phyloP scores from a whole-genome alignment of 2,329 filamentous ascomycete species.

The Neophaeococcomyces aloes region DNA sequence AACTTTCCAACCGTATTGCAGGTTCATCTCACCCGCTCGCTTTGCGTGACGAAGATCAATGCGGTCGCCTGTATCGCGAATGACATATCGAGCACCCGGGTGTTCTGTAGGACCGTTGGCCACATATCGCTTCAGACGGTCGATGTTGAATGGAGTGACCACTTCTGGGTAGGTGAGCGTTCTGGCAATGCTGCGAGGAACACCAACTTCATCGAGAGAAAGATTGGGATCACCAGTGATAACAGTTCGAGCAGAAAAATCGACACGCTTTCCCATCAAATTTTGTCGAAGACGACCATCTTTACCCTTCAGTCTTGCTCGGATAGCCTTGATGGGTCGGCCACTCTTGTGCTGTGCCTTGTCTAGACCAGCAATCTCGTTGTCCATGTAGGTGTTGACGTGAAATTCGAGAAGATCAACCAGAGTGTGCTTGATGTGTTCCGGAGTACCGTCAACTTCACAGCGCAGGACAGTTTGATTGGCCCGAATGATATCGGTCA shows the following conservation, averaged over 20 bases:
- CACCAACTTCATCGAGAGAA: slow-evolving; percentile 92
- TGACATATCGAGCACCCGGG: slow-evolving; percentile 92
- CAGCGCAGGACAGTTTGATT: slow-evolving; percentile 91
- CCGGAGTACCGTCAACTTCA: slow-evolving; percentile 80
- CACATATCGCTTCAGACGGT: slow-evolving; percentile 78
- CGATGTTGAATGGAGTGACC: slow-evolving; percentile 95
- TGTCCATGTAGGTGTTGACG: slow-evolving; percentile 99
- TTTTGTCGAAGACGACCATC: slow-evolving; percentile 96
- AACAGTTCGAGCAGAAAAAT: slow-evolving; percentile 98
- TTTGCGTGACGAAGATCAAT: slow-evolving; percentile 93
- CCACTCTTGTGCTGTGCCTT: slow-evolving; percentile 95
- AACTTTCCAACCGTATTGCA: slow-evolving; percentile 97
- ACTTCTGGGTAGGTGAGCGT: slow-evolving; percentile 94
- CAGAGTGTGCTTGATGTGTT: slow-evolving; percentile 84
- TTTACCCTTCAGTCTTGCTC: slow-evolving; percentile 96
- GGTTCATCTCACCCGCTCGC: slow-evolving; percentile 68
- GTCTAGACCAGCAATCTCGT: slow-evolving; percentile 91
- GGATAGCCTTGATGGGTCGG: slow-evolving; percentile 90
- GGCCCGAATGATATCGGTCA: slow-evolving; percentile 94
- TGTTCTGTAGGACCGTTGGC: slow-evolving; percentile 91
- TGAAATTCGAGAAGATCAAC: slow-evolving; percentile 91
- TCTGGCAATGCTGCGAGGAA: slow-evolving; percentile 83
- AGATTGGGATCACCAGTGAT: slow-evolving; percentile 98
- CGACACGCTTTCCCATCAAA: slow-evolving; percentile 98
- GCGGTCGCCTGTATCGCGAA: slow-evolving; percentile 82